Evolutionary conservation across 106 monocot species (phyloP), one percentile per base, ranked within the genome.

Genomic region (Narthecium ossifragum): DNA sequence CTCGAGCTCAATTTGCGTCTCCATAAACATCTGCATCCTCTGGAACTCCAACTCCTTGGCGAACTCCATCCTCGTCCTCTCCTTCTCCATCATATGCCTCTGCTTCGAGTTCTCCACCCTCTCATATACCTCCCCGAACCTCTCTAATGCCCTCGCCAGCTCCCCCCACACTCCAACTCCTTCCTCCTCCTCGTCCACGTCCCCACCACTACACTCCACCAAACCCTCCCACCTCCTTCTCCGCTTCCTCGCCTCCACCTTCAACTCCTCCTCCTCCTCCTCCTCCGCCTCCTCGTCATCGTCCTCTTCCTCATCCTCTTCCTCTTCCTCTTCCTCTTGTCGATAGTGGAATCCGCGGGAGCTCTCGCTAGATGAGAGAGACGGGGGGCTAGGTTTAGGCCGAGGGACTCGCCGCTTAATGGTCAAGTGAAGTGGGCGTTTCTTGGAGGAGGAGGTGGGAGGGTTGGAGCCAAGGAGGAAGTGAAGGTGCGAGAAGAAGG

Each of bases 401-500:
- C 15, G 75, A 51, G 4, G 30, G 64, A 49, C 63, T 67, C 27
- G 53, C 70, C 45, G 31, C 38, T 26, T 32, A 15, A 47, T 28
- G 61, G 46, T 10, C 25, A 43, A 3, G 66, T 51, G 14, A 43
- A 52, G 15, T 51, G 64, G 21, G 34, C 26, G 36, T 26, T 74
- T 25, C 34, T 21, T 32, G 3, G 15, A 9, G 6, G 23, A 18
- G 34, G 54, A 14, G 31, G 28, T 13, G 37, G 69, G 23, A 15
- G 67, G 12, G 27, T 31, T 22, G 18, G 85, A 26, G 1, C 87
- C 83, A 46, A 92, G 62, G 20, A 92, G 67, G 11, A 9, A 26
- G 47, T 87, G 84, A 28, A 92, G 83, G 29, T 78, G 80, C 24
- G 59, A 6, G 74, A 48, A 92, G 75, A 92, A 92, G 13, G 57